Conservation (phyloP, 2,329 filamentous ascomycete species). For the Sporothrix humicola region DNA sequence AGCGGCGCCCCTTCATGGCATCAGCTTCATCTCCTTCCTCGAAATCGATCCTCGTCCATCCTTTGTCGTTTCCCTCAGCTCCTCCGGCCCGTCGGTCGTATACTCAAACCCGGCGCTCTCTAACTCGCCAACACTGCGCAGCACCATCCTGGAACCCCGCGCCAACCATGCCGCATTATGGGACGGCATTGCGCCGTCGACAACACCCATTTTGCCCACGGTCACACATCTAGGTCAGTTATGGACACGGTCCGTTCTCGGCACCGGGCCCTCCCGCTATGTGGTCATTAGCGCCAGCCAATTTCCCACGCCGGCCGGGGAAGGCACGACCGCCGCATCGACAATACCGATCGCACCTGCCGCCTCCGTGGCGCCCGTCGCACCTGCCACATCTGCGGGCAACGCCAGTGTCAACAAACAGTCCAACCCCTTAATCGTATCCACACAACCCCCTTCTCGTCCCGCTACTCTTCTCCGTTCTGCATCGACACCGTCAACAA, state of each 20-base stretch:
- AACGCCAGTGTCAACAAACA: not conserved
- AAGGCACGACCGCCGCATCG: not conserved
- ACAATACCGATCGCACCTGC: not conserved
- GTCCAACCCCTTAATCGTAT: not conserved
- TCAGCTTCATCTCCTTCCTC: constrained; percentile 49
- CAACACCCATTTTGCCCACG: not conserved
- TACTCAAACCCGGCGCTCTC: constrained; percentile 44
- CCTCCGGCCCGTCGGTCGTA: constrained; percentile 32
- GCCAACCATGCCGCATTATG: constrained; percentile 39
- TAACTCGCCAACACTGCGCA: constrained; percentile 35
- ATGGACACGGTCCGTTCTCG: constrained; percentile 38
- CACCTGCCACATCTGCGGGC: not conserved
- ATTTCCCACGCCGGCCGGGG: not conserved
- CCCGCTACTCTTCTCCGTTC: not conserved
- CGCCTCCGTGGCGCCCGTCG: not conserved
- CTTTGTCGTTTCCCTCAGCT: constrained; percentile 41
- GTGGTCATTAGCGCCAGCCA: constrained; percentile 37
- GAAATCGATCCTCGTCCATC: constrained; percentile 49
- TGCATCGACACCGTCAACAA: not conserved
- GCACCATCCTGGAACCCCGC: constrained; percentile 33
- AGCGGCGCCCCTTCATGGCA: constrained; percentile 25
- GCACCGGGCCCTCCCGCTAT: constrained; percentile 26
- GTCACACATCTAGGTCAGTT: constrained; percentile 29
- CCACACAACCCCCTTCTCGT: not conserved
- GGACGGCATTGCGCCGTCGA: constrained; percentile 37